Base-by-base conservation (phyloP, 202 grass and related monocot species). In the Zoysia matrella region DNA sequence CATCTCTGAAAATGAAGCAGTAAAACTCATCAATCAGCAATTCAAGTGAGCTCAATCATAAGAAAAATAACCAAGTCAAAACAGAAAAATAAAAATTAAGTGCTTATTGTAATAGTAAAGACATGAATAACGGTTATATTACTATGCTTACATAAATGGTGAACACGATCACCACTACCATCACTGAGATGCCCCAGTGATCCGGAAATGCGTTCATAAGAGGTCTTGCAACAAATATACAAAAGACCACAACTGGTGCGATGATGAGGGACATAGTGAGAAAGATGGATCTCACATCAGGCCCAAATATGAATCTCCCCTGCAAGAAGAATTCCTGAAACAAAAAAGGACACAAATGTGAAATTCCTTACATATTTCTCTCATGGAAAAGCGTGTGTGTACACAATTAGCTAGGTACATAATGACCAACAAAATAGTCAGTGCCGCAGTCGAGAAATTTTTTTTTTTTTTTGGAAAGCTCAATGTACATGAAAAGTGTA, bases 281-380 rank as follows among this genome's bases (percentile, higher is more conserved):
- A 91, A 99, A 99, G 65, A 99, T 72, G 45, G 96, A 99, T 82
- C 93, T 90, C 74, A 78, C 93, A 84, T 99, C 96, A 55, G 96
- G 96, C 52, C 96, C 96, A 91, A 94, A 99, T 83, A 99, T 96
- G 81, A 99, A 94, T 82, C 93, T 95, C 82, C 96, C 96, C 90
- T 89, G 87, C 82, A 99, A 88, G 80, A 99, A 85, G 85, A 99
- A 99, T 75, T 87, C 85, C 96, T 99, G 87, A 60, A 69, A 88
- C 83, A 3, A 74, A 16, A 5, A 84, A 79, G 81, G 8, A 64
- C 13, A 52, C 7, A 57, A 54, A 75, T 41, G 11, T 75, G 72
- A 56, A 53, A 77, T 78, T 8, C 22, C n/a, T n/a, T n/a, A n/a
- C n/a, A n/a, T n/a, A n/a, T n/a, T 30, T 30, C 5, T 57, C 47